Conservation (phyloP, 2,329 filamentous ascomycete species). For the Exophiala xenobiotica region DNA sequence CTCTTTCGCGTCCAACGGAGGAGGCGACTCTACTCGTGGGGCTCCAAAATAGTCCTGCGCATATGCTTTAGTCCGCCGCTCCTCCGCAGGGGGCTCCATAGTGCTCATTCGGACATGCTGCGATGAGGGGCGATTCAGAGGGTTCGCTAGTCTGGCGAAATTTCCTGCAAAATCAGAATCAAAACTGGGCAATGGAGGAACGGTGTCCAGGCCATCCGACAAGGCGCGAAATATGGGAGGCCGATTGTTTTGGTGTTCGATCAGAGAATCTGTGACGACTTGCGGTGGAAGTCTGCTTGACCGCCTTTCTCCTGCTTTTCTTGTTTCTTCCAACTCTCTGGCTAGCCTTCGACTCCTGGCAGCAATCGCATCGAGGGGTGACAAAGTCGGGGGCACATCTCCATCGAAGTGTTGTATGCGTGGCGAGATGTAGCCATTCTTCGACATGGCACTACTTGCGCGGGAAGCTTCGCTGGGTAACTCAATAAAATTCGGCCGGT, state of each 20-base stretch:
- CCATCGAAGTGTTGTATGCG: constrained; percentile 71
- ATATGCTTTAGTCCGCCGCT: constrained; percentile 1
- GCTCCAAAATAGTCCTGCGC: constrained; percentile 31
- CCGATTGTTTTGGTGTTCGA: constrained; percentile 57
- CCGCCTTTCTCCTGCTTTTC: constrained; percentile 67
- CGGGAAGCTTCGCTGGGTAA: constrained; percentile 41
- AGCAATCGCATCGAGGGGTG: constrained; percentile 92
- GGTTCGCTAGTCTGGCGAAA: constrained; percentile 44
- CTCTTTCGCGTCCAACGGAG: constrained; percentile 13
- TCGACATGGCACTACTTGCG: constrained; percentile 37
- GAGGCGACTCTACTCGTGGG: constrained; percentile 30
- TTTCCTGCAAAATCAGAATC: constrained; percentile 34
- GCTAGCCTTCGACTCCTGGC: constrained; percentile 85
- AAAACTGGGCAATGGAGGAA: constrained; percentile 46
- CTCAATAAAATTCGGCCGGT: constrained; percentile 58
- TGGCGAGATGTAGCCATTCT: constrained; percentile 65
- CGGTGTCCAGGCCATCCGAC: constrained; percentile 54
- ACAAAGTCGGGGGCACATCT: constrained; percentile 83
- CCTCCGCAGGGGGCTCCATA: constrained; percentile 40
- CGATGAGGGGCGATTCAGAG: constrained; percentile 62
- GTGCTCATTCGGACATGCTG: constrained; percentile 74
- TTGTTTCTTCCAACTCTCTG: constrained; percentile 78
- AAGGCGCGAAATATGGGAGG: constrained; percentile 79
- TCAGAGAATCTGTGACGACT: constrained; percentile 78
- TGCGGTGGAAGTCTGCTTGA: constrained; percentile 83